Base-by-base conservation (phyloP, 306 rosid species). In the Prunus davidiana region DNA sequence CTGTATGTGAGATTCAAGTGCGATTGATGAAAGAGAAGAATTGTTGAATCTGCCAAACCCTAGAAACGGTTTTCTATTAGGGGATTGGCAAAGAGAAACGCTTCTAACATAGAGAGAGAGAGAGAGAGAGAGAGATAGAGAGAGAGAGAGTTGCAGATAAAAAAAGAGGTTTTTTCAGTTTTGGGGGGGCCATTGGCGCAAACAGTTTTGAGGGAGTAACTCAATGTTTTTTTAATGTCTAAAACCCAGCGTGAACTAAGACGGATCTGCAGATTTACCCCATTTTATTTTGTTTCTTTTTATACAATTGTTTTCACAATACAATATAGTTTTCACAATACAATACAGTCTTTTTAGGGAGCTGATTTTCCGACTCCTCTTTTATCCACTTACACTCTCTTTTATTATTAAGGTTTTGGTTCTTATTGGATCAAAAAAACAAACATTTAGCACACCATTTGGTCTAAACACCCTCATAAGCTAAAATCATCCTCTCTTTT, bases 41-140 rank as follows among this genome's bases (percentile, higher is more conserved):
- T 8, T 2, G 71, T 57, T 24, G 51, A 27, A 28, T n/a, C 16
- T 19, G 38, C 19, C 27, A 82, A 80, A 78, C 85, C 87, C 87
- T 84, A 84, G 58, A 77, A 67, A 72, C 34, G 46, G 46, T 47
- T 58, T 28, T 28, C 56, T 6, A 18, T 41, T 15, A 16, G n/a
- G 32, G 60, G 20, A 18, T 66, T 7, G n/a, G 43, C 46, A 6
- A 71, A 52, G 12, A 46, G 65, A 78, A 58, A 52, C 64, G 78
- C 38, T 69, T 73, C 52, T 30, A 32, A 62, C 68, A 19, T 0
- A 5, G 38, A 32, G 6, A 5, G 6, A 32, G 38, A 32, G 38
- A 32, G 38, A 38, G 8, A 34, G 41, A 34, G 41, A 32, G 34
- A 30, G 34, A 30, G 38, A n/a, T n/a, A n/a, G n/a, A 32, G 8